These are phyloP conservation scores for Leishmania major DNA, from an alignment of 208 protist species.

Conservation along the genomic window DNA sequence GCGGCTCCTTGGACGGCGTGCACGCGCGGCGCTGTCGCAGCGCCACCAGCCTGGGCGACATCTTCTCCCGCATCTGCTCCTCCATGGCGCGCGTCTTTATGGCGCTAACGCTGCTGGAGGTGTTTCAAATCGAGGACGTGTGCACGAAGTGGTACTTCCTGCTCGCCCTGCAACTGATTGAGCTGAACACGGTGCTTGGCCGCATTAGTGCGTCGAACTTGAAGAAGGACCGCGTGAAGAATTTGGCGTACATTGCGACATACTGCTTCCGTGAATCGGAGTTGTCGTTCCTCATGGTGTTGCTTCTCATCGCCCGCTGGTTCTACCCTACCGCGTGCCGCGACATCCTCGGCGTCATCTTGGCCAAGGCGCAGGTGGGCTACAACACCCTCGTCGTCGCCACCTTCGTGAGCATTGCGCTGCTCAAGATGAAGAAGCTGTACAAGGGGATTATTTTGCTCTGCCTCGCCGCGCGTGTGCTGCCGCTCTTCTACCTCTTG, in stretches of 20 bases:
- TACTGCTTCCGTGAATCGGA: constrained; percentile 86
- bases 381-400: constrained; percentile 62
- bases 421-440: constrained; percentile 67
- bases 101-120: constrained; percentile 77
- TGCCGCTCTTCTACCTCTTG: constrained; percentile 84
- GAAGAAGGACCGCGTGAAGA: constrained; percentile 78
- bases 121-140: constrained; percentile 65
- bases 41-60: constrained; percentile 84
- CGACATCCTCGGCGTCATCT: constrained; percentile 20
- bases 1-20: constrained; percentile 80
- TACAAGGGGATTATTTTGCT: constrained; percentile 72
- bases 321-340: constrained; percentile 37
- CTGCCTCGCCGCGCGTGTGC: constrained; percentile 59
- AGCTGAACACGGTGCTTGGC: constrained; percentile 85
- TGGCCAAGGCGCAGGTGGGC: constrained; percentile 28
- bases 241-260: constrained; percentile 70
- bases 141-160: constrained; percentile 80
- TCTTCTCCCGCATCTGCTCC: constrained; percentile 83
- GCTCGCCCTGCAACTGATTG: constrained; percentile 75
- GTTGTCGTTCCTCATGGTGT: constrained; percentile 71
- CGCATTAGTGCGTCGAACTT: constrained; percentile 85
- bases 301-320: constrained; percentile 64
- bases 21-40: constrained; percentile 80
- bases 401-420: constrained; percentile 66
- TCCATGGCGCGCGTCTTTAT: constrained; percentile 84